Conservation (phyloP, 2,329 filamentous ascomycete genomes). For the Albophoma yamanashiensis region DNA sequence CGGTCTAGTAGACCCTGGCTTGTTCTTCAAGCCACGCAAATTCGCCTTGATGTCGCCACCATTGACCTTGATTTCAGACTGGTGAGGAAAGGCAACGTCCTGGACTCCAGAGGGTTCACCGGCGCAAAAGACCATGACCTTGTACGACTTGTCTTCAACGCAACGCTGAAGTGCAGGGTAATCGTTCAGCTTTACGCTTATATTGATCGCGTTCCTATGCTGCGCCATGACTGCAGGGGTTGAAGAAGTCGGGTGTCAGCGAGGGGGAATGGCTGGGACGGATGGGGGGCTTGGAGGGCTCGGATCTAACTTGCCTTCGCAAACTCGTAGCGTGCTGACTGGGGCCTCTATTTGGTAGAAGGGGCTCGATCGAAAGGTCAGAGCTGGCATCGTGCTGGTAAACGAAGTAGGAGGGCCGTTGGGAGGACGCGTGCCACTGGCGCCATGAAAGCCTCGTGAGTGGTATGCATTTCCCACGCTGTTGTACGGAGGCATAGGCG, state of each 20-base stretch:
- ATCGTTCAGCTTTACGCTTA: constrained; percentile 38
- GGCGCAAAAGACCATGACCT: constrained; percentile 78
- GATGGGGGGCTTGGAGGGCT: neutral
- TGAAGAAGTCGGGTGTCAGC: too few relatives aligned
- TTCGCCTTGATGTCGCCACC: constrained; percentile 85
- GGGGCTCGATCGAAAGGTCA: constrained; percentile 59
- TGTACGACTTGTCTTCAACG: constrained; percentile 47
- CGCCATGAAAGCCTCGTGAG: constrained; percentile 6
- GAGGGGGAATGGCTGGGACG: neutral
- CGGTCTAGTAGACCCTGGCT: constrained; percentile 86
- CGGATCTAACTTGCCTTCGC: constrained; percentile 53
- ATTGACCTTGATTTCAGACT: constrained; percentile 89
- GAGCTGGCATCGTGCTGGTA: constrained; percentile 4
- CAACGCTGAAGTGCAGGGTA: constrained; percentile 44
- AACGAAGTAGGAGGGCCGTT: constrained; percentile 10
- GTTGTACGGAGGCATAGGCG: constrained; percentile 10
- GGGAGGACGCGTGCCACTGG: constrained; percentile 1
- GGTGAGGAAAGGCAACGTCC: constrained; percentile 82
- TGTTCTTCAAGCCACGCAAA: constrained; percentile 88
- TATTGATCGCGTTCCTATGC: constrained; percentile 35
- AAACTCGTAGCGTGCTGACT: constrained; percentile 53
- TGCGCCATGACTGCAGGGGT: constrained; percentile 39
- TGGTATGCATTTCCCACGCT: constrained; percentile 2
- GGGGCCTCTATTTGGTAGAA: constrained; percentile 66
- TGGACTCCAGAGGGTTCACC: constrained; percentile 51